Conservation (phyloP, 164 flowering plant species). For the Platanus orientalis region DNA sequence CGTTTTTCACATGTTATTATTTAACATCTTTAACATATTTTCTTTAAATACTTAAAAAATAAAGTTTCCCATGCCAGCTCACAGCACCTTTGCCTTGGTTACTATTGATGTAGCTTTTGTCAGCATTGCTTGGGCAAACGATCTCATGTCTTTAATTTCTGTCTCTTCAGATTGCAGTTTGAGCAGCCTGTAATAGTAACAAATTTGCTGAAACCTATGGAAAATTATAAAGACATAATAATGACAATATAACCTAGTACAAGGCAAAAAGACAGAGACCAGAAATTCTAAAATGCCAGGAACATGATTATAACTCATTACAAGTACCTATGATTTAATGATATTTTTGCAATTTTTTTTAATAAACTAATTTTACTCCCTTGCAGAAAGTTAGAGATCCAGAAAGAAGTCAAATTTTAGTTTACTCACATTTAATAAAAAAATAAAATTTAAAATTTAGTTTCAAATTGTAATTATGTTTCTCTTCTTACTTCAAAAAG, state of each 20-base stretch:
- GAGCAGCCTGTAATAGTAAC: conserved; percentile 32
- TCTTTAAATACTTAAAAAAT: not conserved
- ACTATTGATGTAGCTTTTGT: conserved; percentile 36
- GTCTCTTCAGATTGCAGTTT: conserved; percentile 35
- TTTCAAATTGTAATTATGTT: not conserved
- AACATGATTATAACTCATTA: too few relatives aligned
- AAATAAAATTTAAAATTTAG: too few relatives aligned
- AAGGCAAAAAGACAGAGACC: not conserved
- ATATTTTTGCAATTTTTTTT: too few relatives aligned
- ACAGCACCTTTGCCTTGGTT: conserved; percentile 64
- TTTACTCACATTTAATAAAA: not conserved
- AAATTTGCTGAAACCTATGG: not conserved
- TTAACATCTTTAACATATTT: not conserved
- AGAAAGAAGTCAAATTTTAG: not conserved
- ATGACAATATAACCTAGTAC: not conserved
- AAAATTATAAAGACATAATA: not conserved
- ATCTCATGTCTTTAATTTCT: conserved; percentile 39
- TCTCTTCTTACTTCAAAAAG: not conserved
- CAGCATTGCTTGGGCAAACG: conserved; percentile 34
- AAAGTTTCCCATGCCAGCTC: not conserved
- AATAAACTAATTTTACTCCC: not conserved
- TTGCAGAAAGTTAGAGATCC: too few relatives aligned
- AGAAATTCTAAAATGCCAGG: too few relatives aligned
- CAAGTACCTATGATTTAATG: too few relatives aligned
- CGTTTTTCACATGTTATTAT: not conserved